Conservation (phyloP, 331 rosid genomes). For the Pyracantha coccinea region DNA sequence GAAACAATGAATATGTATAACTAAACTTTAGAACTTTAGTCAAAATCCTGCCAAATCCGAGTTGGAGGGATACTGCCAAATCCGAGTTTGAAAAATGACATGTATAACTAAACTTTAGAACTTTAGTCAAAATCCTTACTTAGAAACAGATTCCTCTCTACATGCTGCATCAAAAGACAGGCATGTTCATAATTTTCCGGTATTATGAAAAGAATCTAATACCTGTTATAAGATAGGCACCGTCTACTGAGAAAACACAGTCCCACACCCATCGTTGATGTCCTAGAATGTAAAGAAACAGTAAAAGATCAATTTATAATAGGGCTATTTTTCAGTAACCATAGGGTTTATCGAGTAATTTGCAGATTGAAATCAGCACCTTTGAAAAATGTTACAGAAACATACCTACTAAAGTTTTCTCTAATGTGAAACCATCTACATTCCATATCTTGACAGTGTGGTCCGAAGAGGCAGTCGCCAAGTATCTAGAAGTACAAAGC, state of each 20-base stretch:
- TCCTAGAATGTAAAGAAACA: slow-evolving; percentile 46
- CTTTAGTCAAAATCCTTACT: background rate
- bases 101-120: background rate
- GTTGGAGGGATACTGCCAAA: background rate
- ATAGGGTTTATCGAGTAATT: background rate
- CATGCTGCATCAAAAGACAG: no score
- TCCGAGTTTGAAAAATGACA: background rate
- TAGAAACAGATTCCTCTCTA: no score
- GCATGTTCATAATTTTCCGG: no score
- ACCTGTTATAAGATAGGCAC: slow-evolving; percentile 99
- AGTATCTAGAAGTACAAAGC: slow-evolving; percentile 46
- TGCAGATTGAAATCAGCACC: background rate
- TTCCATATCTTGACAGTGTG: slow-evolving; percentile 96
- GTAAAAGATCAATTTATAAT: background rate
- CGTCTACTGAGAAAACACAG: slow-evolving; percentile 97
- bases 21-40: background rate
- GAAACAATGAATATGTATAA: background rate
- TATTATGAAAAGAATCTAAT: no score
- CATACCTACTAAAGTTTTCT: slow-evolving; percentile 82
- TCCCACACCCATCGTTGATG: slow-evolving; percentile 99
- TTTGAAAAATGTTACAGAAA: slow-evolving; percentile 6
- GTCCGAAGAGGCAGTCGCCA: slow-evolving; percentile 97
- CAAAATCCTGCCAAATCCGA: background rate
- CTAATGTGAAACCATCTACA: slow-evolving; percentile 92
- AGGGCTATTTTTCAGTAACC: background rate